Evolutionary conservation across 345 rosid genomes (phyloP).

Genomic region (Rubroshorea leprosula): DNA sequence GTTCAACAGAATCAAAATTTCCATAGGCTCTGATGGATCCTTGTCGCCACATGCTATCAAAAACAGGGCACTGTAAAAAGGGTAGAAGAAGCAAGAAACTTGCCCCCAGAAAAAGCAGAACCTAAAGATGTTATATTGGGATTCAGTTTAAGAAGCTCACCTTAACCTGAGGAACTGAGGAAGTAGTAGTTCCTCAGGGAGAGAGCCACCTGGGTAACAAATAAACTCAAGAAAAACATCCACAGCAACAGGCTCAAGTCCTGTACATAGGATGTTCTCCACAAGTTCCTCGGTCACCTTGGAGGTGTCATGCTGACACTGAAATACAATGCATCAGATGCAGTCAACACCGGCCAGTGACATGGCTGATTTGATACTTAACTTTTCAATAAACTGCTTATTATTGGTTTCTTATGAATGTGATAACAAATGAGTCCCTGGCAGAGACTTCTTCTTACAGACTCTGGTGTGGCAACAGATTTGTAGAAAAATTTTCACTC

Average conservation of each 20-base stretch:
- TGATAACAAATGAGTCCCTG: constrained; percentile 48
- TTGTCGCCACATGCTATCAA: constrained; percentile 89
- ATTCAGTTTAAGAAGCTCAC: constrained; percentile 28
- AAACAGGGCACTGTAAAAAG: constrained; percentile 64
- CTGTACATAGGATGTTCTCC: constrained; percentile 69
- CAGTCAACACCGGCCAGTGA: not conserved
- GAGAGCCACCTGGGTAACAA: constrained; percentile 84
- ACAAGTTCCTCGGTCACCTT: constrained; percentile 89
- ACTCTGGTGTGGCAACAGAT: constrained; percentile 55
- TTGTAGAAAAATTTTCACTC: constrained; percentile 57
- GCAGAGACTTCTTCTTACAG: constrained; percentile 63
- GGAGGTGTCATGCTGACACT: constrained; percentile 78
- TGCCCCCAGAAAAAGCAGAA: not conserved
- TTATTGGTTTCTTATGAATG: too few relatives aligned
- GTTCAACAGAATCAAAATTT: constrained; percentile 59
- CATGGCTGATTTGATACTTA: too few relatives aligned
- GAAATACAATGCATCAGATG: constrained; percentile 20
- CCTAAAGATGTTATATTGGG: not conserved
- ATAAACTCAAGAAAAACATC: constrained; percentile 88
- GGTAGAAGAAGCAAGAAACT: not conserved
- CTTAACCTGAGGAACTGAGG: constrained; percentile 72
- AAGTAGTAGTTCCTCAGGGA: constrained; percentile 85
- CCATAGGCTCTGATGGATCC: constrained; percentile 75
- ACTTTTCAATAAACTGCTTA: not conserved
- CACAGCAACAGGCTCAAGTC: constrained; percentile 81